Evolutionary conservation across 2,329 filamentous ascomycete species (phyloP), one percentile per base, ranked within the genome.

Genomic region (Teratosphaeria gauchensis): DNA sequence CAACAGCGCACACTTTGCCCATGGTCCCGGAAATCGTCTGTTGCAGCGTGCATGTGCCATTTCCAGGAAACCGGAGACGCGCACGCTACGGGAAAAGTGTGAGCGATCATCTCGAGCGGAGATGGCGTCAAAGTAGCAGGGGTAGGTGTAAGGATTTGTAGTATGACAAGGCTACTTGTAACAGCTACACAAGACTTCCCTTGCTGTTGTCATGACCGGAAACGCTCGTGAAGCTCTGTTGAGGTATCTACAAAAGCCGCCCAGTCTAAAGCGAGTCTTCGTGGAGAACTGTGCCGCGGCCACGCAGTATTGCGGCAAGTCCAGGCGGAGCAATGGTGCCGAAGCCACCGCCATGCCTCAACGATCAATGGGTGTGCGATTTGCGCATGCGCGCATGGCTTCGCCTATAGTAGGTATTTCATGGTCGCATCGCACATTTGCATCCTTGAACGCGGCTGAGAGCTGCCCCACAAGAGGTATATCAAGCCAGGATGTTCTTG

Each of bases 131-230:
- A 48, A 7, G n/a, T 8, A 48, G 42, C 42, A 48, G 42, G 42
- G 42, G 42, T 48, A 16, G 16, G 42, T 48, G 42, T 48, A 48
- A n/a, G 42, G 42, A 48, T 48, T 48, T 21, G 42, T 48, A 19
- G 42, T 48, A 48, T 48, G 42, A 48, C 42, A 48, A 48, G 42
- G 42, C 42, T 21, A 4, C n/a, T 48, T 48, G 42, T 48, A 16
- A 48, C 42, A 48, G 42, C 42, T 38, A 58, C 54, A 54, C 56
- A 53, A 53, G 55, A 48, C 56, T 33, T 24, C 55, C 58, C 61
- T 62, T 62, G 58, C 58, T 53, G 58, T 54, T 57, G 53, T 53
- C 56, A 53, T n/a, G 21, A 53, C 56, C 56, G 11, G 48, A 53
- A 53, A 33, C 48, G 33, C 7, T 42, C 35, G 35, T 42, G 12